A percentile compares a stretch with the other conserved stretches of the same genome.
Conservation (phyloP, 2,329 filamentous ascomycete species). For the Penicillium brasilianum region DNA sequence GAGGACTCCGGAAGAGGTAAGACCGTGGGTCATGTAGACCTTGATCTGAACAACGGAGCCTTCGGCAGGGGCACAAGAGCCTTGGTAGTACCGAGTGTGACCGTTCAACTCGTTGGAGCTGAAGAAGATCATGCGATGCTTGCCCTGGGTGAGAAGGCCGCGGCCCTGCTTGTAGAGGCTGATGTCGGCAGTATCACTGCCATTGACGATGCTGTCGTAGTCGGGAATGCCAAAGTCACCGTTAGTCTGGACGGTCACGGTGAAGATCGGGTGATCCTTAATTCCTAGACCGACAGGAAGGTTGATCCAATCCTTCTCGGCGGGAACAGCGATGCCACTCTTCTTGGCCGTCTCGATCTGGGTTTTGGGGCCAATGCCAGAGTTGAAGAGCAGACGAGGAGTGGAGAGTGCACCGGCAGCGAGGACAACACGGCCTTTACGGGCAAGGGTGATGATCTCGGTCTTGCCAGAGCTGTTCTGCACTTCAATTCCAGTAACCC, state of each 20-base stretch:
- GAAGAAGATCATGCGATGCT: slow-evolving; percentile 36
- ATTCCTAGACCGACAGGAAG: slow-evolving; percentile 58
- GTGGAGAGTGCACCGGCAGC: slow-evolving; percentile 73
- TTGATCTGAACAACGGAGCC: slow-evolving; percentile 29
- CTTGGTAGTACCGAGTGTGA: slow-evolving; percentile 36
- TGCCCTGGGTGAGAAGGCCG: slow-evolving; percentile 31
- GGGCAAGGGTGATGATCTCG: slow-evolving; percentile 67
- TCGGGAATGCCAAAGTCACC: slow-evolving; percentile 27
- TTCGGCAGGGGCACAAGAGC: slow-evolving; percentile 27
- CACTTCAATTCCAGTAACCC: slow-evolving; percentile 60
- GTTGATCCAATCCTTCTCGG: slow-evolving; percentile 55
- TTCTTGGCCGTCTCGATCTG: slow-evolving; percentile 53
- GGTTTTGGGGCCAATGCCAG: slow-evolving; percentile 67
- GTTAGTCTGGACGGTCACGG: slow-evolving; percentile 25
- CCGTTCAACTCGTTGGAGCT: slow-evolving; percentile 33
- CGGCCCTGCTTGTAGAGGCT: slow-evolving; percentile 29
- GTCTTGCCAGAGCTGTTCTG: slow-evolving; percentile 44
- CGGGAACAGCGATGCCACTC: slow-evolving; percentile 49
- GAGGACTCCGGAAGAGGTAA: slow-evolving; percentile 33
- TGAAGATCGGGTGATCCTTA: slow-evolving; percentile 48
- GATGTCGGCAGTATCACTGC: slow-evolving; percentile 29
- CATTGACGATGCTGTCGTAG: slow-evolving; percentile 26
- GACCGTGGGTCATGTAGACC: slow-evolving; percentile 36
- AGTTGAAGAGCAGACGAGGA: slow-evolving; percentile 70
- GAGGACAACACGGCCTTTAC: slow-evolving; percentile 68